These are phyloP conservation scores for Apiosordaria backusii DNA, from an alignment of 495 filamentous ascomycete genomes.

Conservation along the genomic window DNA sequence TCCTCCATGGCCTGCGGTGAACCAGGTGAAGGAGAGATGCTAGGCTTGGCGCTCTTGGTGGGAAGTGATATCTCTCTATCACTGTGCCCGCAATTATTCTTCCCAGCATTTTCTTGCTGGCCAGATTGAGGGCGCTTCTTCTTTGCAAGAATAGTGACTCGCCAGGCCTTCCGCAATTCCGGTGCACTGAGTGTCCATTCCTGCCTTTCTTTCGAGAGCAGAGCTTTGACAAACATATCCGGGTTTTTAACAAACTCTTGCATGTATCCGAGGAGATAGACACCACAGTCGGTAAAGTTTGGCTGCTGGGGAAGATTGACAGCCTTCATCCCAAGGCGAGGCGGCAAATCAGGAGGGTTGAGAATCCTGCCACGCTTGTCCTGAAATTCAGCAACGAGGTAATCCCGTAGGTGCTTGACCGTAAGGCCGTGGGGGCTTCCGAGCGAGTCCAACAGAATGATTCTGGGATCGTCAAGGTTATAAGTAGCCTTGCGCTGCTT, in stretches of 20 bases:
- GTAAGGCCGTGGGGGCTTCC: slow-evolving; percentile 57
- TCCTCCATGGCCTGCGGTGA: neutral
- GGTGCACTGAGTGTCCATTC: slow-evolving; percentile 38
- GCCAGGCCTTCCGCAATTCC: slow-evolving; percentile 33
- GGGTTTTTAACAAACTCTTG: slow-evolving; percentile 73
- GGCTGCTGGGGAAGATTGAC: slow-evolving; percentile 70
- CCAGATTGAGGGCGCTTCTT: neutral
- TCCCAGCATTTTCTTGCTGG: no score
- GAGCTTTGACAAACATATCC: slow-evolving; percentile 50
- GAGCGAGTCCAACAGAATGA: slow-evolving; percentile 89
- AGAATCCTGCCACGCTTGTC: slow-evolving; percentile 60
- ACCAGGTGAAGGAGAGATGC: neutral
- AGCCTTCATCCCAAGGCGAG: slow-evolving; percentile 63
- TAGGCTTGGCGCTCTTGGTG: neutral
- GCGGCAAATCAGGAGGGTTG: slow-evolving; percentile 39
- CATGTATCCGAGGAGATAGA: slow-evolving; percentile 80
- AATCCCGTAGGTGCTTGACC: slow-evolving; percentile 66
- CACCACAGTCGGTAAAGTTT: slow-evolving; percentile 85
- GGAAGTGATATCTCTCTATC: neutral
- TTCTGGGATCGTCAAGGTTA: slow-evolving; percentile 51
- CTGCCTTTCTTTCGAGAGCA: slow-evolving; percentile 32
- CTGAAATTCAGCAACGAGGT: slow-evolving; percentile 67
- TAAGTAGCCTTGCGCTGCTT: slow-evolving; percentile 30
- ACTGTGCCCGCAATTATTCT: neutral
- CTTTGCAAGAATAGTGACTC: slow-evolving; percentile 34